Percentiles rank a stretch among this genome's conserved stretches.
Conservation (phyloP, 768 basidiomycete species). For the Collybia nuda region DNA sequence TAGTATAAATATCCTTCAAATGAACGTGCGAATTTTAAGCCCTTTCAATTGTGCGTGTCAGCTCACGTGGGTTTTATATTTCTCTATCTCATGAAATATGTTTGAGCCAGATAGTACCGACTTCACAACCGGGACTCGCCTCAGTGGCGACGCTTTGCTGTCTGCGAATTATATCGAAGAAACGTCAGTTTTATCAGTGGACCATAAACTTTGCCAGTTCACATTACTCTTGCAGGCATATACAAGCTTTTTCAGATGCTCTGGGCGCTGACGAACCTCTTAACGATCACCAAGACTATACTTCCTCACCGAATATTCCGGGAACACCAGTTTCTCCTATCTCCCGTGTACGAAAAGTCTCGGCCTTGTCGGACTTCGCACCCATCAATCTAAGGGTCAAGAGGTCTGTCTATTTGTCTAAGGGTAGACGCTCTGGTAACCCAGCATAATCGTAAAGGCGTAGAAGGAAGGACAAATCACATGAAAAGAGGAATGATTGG, state of each 20-base stretch:
- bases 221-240: slow-evolving; percentile 34
- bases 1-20: too few relatives aligned
- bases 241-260: slow-evolving; percentile 78
- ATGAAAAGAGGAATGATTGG: slow-evolving; percentile 67
- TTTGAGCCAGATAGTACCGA: neutral
- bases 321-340: slow-evolving; percentile 32
- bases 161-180: slow-evolving; percentile 67
- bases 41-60: too few relatives aligned
- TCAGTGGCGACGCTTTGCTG: slow-evolving; percentile 32
- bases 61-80: too few relatives aligned
- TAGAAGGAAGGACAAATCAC: slow-evolving; percentile 36
- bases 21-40: too few relatives aligned
- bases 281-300: slow-evolving; percentile 28
- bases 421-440: neutral
- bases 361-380: slow-evolving; percentile 85
- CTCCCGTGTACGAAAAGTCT: slow-evolving; percentile 71
- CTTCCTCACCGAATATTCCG: slow-evolving; percentile 35
- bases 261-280: slow-evolving; percentile 59
- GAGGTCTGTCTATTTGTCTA: slow-evolving; percentile 48
- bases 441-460: slow-evolving; percentile 13
- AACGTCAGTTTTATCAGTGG: slow-evolving; percentile 44
- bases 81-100: too few relatives aligned
- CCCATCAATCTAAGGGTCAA: slow-evolving; percentile 86
- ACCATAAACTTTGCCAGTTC: neutral
- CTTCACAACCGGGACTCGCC: neutral